phyloP scores from a whole-genome alignment of 345 rosid species.

The Murraya paniculata region DNA sequence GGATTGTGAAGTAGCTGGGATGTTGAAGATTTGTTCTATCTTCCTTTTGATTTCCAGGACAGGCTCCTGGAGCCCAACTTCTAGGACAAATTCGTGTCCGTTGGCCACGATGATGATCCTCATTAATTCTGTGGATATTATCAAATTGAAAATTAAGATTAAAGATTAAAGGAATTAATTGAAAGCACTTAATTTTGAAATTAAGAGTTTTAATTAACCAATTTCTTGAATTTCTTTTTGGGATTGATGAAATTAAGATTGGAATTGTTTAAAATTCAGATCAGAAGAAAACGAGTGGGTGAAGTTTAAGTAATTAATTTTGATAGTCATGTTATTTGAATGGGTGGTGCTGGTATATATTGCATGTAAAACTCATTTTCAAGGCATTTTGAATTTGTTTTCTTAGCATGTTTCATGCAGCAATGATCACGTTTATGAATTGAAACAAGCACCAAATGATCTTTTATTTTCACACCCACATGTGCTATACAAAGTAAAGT shows the following conservation, averaged over 20 bases:
- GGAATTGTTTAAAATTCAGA: neutral
- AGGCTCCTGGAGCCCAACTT: slow-evolving; percentile 54
- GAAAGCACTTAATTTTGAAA: neutral
- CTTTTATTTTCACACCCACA: too few species aligned
- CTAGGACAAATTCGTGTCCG: slow-evolving; percentile 47
- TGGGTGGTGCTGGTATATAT: neutral
- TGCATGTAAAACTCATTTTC: neutral
- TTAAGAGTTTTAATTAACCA: neutral
- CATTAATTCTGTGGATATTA: slow-evolving; percentile 31
- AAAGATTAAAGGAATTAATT: neutral
- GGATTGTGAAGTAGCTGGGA: slow-evolving; percentile 48
- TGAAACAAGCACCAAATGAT: too few species aligned
- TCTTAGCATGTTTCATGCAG: neutral
- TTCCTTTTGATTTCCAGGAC: slow-evolving; percentile 60
- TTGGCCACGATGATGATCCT: slow-evolving; percentile 46
- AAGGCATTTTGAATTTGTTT: neutral
- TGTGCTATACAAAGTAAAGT: too few species aligned
- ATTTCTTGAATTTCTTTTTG: neutral
- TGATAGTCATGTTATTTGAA: neutral
- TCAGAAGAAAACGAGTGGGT: neutral
- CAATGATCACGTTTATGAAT: neutral
- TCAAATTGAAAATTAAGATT: neutral
- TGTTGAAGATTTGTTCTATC: slow-evolving; percentile 47
- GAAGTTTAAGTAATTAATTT: neutral
- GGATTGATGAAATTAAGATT: neutral